Evolutionary conservation across 139 green algal species (phyloP), one percentile per base, ranked within the genome.

Genomic region (Edaphochlamys debaryana): DNA sequence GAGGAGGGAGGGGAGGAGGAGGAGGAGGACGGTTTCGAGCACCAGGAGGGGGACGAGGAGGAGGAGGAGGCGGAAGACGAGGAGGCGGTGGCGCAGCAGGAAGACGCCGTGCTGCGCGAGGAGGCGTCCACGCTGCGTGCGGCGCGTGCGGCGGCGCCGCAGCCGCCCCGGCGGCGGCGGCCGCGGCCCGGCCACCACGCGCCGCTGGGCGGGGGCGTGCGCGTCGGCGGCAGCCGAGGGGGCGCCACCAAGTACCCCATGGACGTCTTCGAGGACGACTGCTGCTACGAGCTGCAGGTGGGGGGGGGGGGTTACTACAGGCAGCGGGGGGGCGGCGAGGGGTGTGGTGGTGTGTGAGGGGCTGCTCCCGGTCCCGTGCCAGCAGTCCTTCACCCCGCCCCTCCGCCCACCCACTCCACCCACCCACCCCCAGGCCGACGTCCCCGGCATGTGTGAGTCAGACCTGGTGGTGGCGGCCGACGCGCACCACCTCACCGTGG

Each of bases 211-310:
- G 76, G 76, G 62, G 76, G 76, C 3, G n/a, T 20, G n/a, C 76
- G 41, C 7, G 76, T 82, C 4, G 76, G 76, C 42, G 76, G 76
- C 32, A 54, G 63, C 63, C 52, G 22, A n/a, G 50, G 41, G 22
- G 19, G 20, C 0, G 19, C 34, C n/a, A 82, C 76, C 0, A 7
- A 23, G n/a, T 73, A 82, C 76, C 75, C 75, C 19, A 82, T 82
- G 76, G 76, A 82, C 27, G 67, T 82, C 37, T 82, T 48, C 34
- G 76, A 73, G 76, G 42, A 73, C 42, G 76, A 73, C 8, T 37
- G 32, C 56, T 40, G 42, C 38, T 82, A 82, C 63, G 76, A 82
- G 63, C 63, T 82, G 27, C 76, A 82, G 63, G 76, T 82, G 32
- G 13, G 73, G 48, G 37, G 68, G 42, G 30, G 20, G 63, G 63